Evolutionary conservation across 495 filamentous ascomycete species (phyloP), one percentile per base, ranked within the genome.

Genomic region (Hypomontagnella monticulosa): DNA sequence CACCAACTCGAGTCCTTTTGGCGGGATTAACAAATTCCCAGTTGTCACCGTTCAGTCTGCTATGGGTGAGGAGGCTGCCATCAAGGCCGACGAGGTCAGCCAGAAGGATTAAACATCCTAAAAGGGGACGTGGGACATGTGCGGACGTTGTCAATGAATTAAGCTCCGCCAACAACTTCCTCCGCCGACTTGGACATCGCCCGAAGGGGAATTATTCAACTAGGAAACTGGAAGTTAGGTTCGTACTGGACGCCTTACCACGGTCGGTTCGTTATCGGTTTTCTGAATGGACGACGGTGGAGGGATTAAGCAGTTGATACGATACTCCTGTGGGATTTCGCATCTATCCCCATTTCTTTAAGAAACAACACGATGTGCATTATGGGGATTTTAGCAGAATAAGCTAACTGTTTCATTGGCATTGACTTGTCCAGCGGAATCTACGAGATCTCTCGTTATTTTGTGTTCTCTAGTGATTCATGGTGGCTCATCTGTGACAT

Each of bases 61-160:
- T 76, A 99, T 99, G 95, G 90, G 90, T 71, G 93, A 98, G 80
- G 92, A 97, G 86, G 84, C 85, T 66, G 91, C 88, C 69, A 91
- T 97, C 74, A 93, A 97, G 76, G 89, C 88, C 81, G 97, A 99
- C 87, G 94, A 98, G 81, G 42, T 55, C 54, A 50, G 42, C 43
- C 48, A 63, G 54, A 69, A 69, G 59, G 66, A 69, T 38, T 69
- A 69, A 50, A 51, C 59, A 42, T 60, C 59, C 59, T 32, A 9
- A n/a, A 4, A 6, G 60, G 66, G 55, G 50, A 63, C 41, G 55
- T 68, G 7, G 47, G 42, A 20, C 55, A 48, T 30, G 34, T 27
- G 50, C 14, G 55, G 60, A 63, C 34, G 43, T 55, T 46, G 60
- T 55, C 66, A 59, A 34, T 47, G 47, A 50, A 56, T 49, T 30